Evolutionary conservation across 2,329 filamentous ascomycete species (phyloP), one percentile per base, ranked within the genome.

Genomic region (Rhynchosporium graminicola): DNA sequence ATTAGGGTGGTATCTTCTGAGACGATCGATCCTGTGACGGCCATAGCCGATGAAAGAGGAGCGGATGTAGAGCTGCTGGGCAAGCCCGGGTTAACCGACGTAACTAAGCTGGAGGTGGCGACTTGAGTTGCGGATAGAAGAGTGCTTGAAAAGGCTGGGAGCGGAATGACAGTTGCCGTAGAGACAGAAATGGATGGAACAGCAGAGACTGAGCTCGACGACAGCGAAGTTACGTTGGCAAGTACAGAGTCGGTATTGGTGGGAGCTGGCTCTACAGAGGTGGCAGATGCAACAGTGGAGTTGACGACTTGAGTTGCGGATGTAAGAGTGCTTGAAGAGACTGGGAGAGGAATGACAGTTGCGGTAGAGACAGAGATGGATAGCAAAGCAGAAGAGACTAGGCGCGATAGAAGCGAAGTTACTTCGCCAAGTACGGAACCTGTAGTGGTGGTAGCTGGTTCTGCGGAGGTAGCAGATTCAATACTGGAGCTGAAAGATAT

Each of bases 401-500:
- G 48, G 57, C 33, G 55, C 9, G 33, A 54, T n/a, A 31, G 28
- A 13, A 13, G 33, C n/a, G 52, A 28, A 12, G 38, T 57, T 20
- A 33, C 20, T 38, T 4, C 38, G 6, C 43, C 43, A 29, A 61
- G 15, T 13, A 26, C 28, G n/a, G 43, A 38, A n/a, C 42, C 29
- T 7, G 51, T 57, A 43, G 13, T 31, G 40, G 13, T 50, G n/a
- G 13, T 2, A 6, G 38, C 2, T 15, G n/a, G 13, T 36, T 33
- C 26, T 6, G 9, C 29, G 2, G 52, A 50, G 15, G 60, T 45
- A 10, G 8, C 52, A 20, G 28, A 57, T 29, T 51, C 42, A 8
- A 50, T 46, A 29, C 38, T 55, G 26, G 58, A 33, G 50, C 28
- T 55, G n/a, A 31, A 52, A 45, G 38, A 52, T 4, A 26, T 51